Conservation (phyloP, 805 yeast genomes). For the Blastobotrys robertii region DNA sequence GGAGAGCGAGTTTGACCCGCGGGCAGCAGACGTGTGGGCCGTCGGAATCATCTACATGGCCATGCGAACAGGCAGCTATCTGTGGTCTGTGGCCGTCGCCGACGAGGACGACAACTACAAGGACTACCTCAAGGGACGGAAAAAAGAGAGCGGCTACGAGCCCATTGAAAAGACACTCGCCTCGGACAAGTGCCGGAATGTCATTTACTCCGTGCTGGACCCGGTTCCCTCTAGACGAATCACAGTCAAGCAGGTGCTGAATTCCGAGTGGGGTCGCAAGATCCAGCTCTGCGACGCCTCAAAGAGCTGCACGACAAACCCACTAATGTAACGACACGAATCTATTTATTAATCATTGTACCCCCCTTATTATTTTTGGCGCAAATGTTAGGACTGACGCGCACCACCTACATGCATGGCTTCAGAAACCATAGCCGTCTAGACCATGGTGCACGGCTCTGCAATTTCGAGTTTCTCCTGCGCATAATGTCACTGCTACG, state of each 20-base stretch:
- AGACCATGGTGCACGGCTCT: too few species aligned
- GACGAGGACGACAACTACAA: slow-evolving; percentile 68
- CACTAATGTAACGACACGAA: not conserved
- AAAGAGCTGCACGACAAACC: slow-evolving; percentile 19
- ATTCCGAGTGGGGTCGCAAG: slow-evolving; percentile 92
- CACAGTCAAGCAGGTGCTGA: slow-evolving; percentile 75
- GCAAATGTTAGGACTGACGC: not conserved
- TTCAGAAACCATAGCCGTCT: too few species aligned
- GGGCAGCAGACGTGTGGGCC: slow-evolving; percentile 82
- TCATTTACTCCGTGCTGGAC: slow-evolving; percentile 82
- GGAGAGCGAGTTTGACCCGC: slow-evolving; percentile 52
- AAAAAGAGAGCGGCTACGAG: slow-evolving; percentile 76
- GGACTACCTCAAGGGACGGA: slow-evolving; percentile 65
- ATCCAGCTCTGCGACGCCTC: slow-evolving; percentile 71
- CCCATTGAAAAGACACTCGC: slow-evolving; percentile 71
- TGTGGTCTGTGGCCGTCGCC: slow-evolving; percentile 74
- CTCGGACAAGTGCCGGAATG: slow-evolving; percentile 83
- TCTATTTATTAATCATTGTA: too few species aligned
- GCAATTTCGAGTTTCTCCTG: too few species aligned
- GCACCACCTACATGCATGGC: not conserved
- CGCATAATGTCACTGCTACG: too few species aligned
- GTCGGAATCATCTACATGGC: slow-evolving; percentile 67
- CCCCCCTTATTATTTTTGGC: not conserved
- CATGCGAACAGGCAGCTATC: slow-evolving; percentile 82
- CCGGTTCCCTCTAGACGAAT: slow-evolving; percentile 81